Evolutionary conservation across 495 filamentous ascomycete genomes (phyloP), one percentile per base, ranked within the genome.

Genomic region (Penicillium dipodomyicola): DNA sequence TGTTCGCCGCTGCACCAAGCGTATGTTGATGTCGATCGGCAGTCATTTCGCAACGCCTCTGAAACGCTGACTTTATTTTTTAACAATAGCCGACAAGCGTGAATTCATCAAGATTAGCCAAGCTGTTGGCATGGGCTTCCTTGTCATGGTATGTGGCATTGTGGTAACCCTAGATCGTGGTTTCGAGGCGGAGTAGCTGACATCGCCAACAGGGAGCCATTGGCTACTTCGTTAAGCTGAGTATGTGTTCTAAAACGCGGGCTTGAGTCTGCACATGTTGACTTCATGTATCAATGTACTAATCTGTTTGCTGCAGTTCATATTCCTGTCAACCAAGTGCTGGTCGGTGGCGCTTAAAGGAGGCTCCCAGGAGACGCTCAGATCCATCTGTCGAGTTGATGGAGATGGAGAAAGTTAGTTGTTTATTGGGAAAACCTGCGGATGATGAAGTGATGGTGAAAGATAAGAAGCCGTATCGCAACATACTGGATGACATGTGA

Each of bases 61-160:
- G 7, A 49, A 35, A 52, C 42, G 42, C 67, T 70, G 49, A 67
- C 65, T 41, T 10, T 5, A n/a, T 25, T 6, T 58, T 58, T 4
- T 20, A 20, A 32, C 27, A 60, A 56, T 56, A 88, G 81, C 91
- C 64, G 90, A 95, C 74, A 83, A 85, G 73, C 80, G 84, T 54
- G 92, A 96, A 69, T 97, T 96, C 78, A 82, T 96, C 67, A 92
- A 94, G 79, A 94, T 98, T 74, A 91, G 84, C 65, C 92, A 96
- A 74, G 93, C 94, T 57, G 94, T 98, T 57, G 94, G 93, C 62
- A 87, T 96, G 62, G 91, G 91, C 46, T 95, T 96, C 76, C 67
- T 95, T 29, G 84, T 93, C 41, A 94, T 95, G 89, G 89, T 87
- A 62, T 75, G 78, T 52, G 47, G 57, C 39, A 7, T 44, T 6